Conservation (phyloP, 1,284 basidiomycete species). For the Cutaneotrichosporon arboriforme region DNA sequence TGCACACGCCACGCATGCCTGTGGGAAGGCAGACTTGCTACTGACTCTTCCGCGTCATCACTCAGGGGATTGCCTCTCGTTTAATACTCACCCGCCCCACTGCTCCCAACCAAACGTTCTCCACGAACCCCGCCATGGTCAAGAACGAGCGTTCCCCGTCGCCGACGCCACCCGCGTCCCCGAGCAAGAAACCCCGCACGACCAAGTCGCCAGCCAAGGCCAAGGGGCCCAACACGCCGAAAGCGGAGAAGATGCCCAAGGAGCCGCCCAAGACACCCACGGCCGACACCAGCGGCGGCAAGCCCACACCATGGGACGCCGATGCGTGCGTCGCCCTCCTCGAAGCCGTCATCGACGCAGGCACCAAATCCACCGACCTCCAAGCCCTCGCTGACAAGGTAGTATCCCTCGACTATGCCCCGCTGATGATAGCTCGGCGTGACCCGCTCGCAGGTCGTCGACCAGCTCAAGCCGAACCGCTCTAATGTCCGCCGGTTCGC, state of each 20-base stretch:
- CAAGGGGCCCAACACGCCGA: neutral
- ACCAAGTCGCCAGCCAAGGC: neutral
- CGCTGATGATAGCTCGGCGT: slow-evolving; percentile 9
- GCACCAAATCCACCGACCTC: neutral
- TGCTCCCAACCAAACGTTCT: neutral
- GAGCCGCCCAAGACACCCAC: neutral
- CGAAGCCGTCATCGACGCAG: neutral
- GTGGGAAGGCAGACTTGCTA: neutral
- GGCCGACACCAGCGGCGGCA: slow-evolving; percentile 8
- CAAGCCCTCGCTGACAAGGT: neutral
- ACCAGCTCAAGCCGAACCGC: slow-evolving; percentile 13
- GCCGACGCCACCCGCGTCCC: neutral
- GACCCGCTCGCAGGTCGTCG: neutral
- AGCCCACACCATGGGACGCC: slow-evolving; percentile 4
- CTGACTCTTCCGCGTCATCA: neutral
- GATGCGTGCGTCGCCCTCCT: slow-evolving; percentile 1
- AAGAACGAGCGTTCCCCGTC: neutral
- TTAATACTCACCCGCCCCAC: neutral
- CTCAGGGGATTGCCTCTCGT: neutral
- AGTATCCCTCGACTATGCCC: too few relatives aligned
- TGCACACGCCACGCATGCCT: too few relatives aligned
- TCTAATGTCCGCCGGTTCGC: slow-evolving; percentile 2
- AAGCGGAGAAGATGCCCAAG: neutral
- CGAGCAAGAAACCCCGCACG: too few relatives aligned
- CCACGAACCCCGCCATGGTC: neutral